These are phyloP conservation scores for Pythium biforme DNA, from an alignment of 352 stramenopile genomes.

Conservation along the genomic window DNA sequence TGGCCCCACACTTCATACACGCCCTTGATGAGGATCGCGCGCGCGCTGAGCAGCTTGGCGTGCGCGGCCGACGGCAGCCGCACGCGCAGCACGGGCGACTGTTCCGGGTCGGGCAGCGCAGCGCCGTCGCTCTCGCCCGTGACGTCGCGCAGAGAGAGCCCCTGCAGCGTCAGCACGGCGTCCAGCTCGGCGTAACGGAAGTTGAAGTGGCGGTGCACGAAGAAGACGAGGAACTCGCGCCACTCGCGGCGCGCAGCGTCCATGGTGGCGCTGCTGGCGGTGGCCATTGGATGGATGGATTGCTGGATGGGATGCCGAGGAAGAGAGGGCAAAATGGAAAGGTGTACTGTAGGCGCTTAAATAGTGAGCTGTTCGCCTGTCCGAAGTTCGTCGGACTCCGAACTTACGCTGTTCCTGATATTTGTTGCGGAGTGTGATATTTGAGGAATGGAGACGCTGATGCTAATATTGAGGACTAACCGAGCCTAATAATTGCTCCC, in stretches of 20 bases:
- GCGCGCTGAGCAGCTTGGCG: slow-evolving; percentile 77
- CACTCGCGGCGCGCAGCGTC: slow-evolving; percentile 1
- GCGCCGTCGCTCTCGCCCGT: slow-evolving; percentile 31
- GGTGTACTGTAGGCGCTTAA: no score
- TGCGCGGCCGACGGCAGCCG: slow-evolving; percentile 51
- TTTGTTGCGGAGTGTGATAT: no score
- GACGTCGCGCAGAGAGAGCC: slow-evolving; percentile 33
- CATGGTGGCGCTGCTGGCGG: neutral
- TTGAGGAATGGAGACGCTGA: no score
- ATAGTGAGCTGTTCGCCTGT: no score
- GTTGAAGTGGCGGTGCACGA: slow-evolving; percentile 81
- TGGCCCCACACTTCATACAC: slow-evolving; percentile 82
- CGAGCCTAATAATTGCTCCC: no score
- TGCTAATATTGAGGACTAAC: no score
- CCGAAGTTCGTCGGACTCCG: no score
- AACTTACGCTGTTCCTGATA: no score
- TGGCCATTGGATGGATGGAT: neutral
- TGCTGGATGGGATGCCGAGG: neutral
- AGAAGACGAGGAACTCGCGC: slow-evolving; percentile 79
- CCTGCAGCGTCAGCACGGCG: slow-evolving; percentile 66
- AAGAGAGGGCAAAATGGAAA: no score
- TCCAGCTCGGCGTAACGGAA: slow-evolving; percentile 84
- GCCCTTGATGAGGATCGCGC: slow-evolving; percentile 79
- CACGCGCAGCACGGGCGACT: slow-evolving; percentile 63
- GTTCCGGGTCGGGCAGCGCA: slow-evolving; percentile 44